Conservation (phyloP, 257 asterid species). For the Solanum stenotomum region DNA sequence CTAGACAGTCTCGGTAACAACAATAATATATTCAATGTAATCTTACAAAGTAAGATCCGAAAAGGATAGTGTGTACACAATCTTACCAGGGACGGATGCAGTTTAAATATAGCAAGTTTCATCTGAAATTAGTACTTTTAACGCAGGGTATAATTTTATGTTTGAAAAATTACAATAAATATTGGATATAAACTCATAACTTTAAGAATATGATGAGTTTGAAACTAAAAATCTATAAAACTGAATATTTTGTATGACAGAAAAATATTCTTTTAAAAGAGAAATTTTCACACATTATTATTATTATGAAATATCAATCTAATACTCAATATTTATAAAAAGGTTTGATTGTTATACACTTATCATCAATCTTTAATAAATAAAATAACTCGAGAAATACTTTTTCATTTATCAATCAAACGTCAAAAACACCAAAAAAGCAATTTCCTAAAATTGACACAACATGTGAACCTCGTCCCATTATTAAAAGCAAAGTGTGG, state of each 20-base stretch:
- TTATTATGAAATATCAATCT: neutral
- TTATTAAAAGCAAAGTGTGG: neutral
- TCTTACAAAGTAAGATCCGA: neutral
- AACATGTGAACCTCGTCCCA: neutral
- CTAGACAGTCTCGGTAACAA: fast-evolving
- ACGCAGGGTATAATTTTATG: neutral
- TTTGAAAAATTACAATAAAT: neutral
- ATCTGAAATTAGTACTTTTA: neutral
- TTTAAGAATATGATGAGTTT: no score
- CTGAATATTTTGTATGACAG: neutral
- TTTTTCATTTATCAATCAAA: neutral
- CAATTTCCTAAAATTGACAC: neutral
- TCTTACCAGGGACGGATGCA: no score
- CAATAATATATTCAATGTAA: neutral
- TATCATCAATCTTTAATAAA: neutral
- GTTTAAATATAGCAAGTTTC: neutral
- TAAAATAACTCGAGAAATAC: neutral
- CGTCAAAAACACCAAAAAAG: neutral
- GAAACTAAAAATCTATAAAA: no score
- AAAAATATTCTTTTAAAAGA: neutral
- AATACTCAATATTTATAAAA: neutral
- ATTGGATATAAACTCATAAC: neutral
- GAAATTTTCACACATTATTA: neutral
- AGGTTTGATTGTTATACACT: neutral
- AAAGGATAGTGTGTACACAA: neutral